Conservation (phyloP, 257 asterid genomes). For the Solanum pinnatisectum region DNA sequence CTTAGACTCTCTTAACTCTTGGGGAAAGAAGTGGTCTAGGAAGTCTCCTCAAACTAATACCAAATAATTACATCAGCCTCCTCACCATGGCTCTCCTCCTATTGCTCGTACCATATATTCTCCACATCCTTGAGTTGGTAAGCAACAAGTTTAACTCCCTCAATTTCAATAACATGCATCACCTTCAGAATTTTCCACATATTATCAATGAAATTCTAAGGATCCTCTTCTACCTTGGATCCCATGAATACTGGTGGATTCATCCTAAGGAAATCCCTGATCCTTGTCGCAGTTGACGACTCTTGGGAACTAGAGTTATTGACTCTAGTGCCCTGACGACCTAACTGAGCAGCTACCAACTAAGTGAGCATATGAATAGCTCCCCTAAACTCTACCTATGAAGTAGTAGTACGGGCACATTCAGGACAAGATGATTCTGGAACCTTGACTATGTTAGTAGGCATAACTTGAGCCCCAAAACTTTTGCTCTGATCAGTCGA, state of each 20-base stretch:
- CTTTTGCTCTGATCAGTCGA: background rate
- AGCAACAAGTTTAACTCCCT: background rate
- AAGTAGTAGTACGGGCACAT: background rate
- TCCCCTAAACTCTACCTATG: background rate
- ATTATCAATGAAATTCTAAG: no score
- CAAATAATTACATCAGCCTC: background rate
- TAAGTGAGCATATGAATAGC: background rate
- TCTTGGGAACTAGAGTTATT: background rate
- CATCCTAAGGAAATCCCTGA: background rate
- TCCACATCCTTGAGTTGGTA: background rate
- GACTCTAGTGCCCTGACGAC: background rate
- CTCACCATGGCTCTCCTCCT: background rate
- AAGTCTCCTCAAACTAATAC: background rate
- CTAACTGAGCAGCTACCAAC: background rate
- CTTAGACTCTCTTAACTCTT: background rate
- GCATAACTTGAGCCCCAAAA: background rate
- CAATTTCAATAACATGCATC: background rate
- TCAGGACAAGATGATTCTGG: background rate
- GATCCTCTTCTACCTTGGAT: no score
- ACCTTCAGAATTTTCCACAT: background rate
- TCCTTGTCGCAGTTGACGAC: background rate
- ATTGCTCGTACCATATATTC: background rate
- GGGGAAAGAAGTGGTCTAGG: background rate
- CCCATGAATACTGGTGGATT: background rate
- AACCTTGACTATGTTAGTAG: background rate